Evolutionary conservation across 2,329 filamentous ascomycete species (phyloP), one percentile per base, ranked within the genome.

Genomic region (Arthrobotrys megalospora): DNA sequence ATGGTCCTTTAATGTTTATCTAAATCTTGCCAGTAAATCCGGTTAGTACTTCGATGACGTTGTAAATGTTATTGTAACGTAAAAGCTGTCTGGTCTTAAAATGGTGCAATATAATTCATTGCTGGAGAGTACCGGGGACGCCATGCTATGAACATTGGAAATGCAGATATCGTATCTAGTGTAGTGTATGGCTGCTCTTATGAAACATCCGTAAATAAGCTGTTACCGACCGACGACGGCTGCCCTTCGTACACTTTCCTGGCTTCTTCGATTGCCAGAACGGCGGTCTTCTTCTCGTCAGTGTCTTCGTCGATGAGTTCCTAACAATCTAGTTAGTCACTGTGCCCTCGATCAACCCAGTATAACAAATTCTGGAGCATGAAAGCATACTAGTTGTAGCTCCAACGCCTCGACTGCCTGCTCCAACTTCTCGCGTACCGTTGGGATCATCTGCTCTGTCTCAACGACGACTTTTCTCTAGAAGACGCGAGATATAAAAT

Each of bases 381-480:
- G 89, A 32, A 85, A 85, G n/a, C 89, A 86, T 81, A 94, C 92
- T 81, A 97, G 86, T 84, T 93, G 88, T 81, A 91, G 89, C 85
- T 96, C 90, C 60, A 97, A 87, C 83, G 91, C 93, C 72, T 88
- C 86, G 47, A 94, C 86, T 0, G 93, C 91, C 70, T 91, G 89
- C 53, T 85, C 85, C 81, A 97, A 93, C 82, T 93, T 91, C 82
- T 89, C 84, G 81, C 88, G 89, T 80, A 98, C 85, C 1, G 89
- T 89, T 1, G 88, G 91, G 82, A 98, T 92, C 32, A 98, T 90
- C 70, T 90, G 92, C 83, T 92, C 92, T 7, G 96, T 98, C 86
- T 99, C 93, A 80, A 94, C 90, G n/a, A 94, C 86, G 21, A 92
- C 94, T 86, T 89, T 89, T 85, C 89, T 89, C 94, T 97, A 6